phyloP scores from a whole-genome alignment of 257 asterid species.

The Solanum ossicruentum region DNA sequence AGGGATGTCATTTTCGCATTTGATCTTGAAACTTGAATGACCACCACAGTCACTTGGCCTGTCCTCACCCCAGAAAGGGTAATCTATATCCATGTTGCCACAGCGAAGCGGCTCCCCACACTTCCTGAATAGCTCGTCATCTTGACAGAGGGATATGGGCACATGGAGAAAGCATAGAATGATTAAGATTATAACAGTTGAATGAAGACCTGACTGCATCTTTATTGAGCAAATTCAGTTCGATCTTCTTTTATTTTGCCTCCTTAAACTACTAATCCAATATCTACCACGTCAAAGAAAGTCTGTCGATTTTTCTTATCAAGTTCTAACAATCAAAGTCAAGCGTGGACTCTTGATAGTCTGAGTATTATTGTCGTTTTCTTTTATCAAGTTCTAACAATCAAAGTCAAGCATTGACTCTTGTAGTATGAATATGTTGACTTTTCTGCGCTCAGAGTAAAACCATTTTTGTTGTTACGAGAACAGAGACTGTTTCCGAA shows the following conservation, averaged over 20 bases:
- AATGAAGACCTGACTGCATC: background rate
- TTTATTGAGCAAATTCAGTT: background rate
- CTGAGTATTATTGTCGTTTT: background rate
- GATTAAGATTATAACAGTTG: background rate
- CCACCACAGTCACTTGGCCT: constrained; percentile 47
- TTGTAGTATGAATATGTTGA: background rate
- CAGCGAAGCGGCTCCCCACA: constrained; percentile 21
- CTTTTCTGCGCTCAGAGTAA: background rate
- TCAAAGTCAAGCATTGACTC: background rate
- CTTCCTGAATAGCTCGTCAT: background rate
- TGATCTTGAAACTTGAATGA: constrained; percentile 35
- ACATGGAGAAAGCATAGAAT: background rate
- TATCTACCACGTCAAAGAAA: background rate
- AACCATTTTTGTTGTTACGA: background rate
- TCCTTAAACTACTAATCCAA: background rate
- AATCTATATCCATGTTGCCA: constrained; percentile 4
- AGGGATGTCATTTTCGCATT: constrained; percentile 10
- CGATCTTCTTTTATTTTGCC: background rate
- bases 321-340: background rate
- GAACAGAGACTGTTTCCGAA: background rate
- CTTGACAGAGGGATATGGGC: constrained; percentile 15
- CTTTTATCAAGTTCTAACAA: background rate
- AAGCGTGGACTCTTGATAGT: background rate
- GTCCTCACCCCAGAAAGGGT: constrained; percentile 45
- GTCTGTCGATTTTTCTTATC: background rate